Evolutionary conservation across 768 basidiomycete genomes (phyloP).

Genomic region (Melanogaster broomeanus): DNA sequence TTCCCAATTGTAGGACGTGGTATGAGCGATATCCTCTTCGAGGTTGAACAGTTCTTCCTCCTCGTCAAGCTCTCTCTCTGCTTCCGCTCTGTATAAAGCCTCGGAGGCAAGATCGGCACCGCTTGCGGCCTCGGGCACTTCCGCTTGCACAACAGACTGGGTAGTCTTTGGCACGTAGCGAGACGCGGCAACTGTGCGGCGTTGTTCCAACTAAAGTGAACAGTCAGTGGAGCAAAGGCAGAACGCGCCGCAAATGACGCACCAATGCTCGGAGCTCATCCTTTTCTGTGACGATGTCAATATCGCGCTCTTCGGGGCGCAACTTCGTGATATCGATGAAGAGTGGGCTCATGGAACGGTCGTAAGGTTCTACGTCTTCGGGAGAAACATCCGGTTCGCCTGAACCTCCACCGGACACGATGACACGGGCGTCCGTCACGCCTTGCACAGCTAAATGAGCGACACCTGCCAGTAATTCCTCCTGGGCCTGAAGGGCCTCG

Average conservation of each 20-base stretch:
- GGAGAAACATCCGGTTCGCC: constrained; percentile 38
- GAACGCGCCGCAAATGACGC: constrained; percentile 25
- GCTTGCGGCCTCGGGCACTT: constrained; percentile 57
- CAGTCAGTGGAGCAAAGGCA: constrained; percentile 3
- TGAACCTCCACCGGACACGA: constrained; percentile 32
- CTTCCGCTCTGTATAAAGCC: constrained; percentile 87
- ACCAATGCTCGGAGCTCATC: constrained; percentile 71
- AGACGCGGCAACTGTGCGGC: constrained; percentile 79
- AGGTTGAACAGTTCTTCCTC: constrained; percentile 96
- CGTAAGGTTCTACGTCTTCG: constrained; percentile 80
- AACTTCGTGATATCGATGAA: constrained; percentile 72
- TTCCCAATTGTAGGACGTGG: constrained; percentile 94
- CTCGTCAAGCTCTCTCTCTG: constrained; percentile 90
- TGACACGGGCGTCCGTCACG: constrained; percentile 38
- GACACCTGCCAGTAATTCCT: constrained; percentile 84
- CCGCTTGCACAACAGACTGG: constrained; percentile 58
- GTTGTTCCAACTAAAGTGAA: constrained; percentile 59
- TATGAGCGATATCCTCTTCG: constrained; percentile 83
- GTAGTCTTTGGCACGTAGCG: constrained; percentile 82
- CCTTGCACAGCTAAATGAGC: constrained; percentile 56
- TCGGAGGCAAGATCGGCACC: constrained; percentile 83
- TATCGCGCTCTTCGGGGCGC: constrained; percentile 74
- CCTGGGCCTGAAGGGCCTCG: constrained; percentile 91
- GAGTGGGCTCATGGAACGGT: constrained; percentile 84
- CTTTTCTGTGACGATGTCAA: constrained; percentile 71